phyloP scores from a whole-genome alignment of 371 early-diverging fungal species.

The Rhizopus sp. region DNA sequence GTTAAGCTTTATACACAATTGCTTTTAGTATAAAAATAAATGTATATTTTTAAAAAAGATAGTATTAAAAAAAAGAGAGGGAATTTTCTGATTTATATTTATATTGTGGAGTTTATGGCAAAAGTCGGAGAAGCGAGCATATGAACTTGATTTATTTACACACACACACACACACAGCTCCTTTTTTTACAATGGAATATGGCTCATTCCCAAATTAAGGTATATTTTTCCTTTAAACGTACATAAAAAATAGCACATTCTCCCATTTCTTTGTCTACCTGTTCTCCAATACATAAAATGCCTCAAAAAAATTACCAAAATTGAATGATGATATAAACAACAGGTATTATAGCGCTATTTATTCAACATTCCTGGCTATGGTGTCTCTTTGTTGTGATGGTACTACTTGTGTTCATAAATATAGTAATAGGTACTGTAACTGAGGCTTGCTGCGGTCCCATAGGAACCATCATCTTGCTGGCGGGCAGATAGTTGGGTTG shows the following conservation, averaged over 20 bases:
- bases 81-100: no score
- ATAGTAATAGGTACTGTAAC: slow-evolving; percentile 11
- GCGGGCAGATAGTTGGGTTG: slow-evolving; percentile 12
- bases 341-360: background rate
- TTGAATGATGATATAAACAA: background rate
- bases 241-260: no score
- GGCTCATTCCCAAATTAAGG: background rate
- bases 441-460: slow-evolving; percentile 8
- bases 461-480: slow-evolving; percentile 1
- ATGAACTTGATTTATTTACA: background rate
- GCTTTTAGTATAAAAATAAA: no score
- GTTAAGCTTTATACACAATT: background rate
- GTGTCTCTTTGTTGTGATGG: background rate
- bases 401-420: background rate
- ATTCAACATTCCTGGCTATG: background rate
- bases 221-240: no score
- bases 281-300: background rate
- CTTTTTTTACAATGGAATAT: background rate
- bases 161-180: background rate
- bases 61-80: no score
- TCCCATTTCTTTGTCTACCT: no score
- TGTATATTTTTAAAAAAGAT: no score
- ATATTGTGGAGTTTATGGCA: no score
- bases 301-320: background rate
- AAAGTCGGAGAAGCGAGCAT: background rate